Base-by-base conservation (phyloP, 2,329 filamentous ascomycete species). In the Exophiala aquamarina region DNA sequence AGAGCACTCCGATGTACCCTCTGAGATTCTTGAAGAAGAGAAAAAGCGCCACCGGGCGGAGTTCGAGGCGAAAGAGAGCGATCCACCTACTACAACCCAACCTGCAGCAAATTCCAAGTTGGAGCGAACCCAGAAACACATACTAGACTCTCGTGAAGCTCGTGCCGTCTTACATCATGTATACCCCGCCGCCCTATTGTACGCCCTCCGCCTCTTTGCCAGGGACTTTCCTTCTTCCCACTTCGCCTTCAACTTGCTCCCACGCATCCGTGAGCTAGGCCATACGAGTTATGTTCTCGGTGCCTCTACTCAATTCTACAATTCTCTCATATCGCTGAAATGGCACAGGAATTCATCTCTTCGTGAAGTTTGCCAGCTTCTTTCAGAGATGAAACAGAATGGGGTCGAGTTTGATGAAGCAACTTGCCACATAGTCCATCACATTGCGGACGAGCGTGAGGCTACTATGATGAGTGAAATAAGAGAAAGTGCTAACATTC, bases 331-430 rank as follows among this genome's bases (percentile, higher is more conserved):
- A 21, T 60, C 62, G 31, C 67, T 70, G 48, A 61, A 66, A 47
- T 74, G 72, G 71, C 58, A 61, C 31, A 64, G 66, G 4, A 68
- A 67, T 41, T 65, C 64, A 5, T 67, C 73, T 35, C 56, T 75
- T 2, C 62, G 64, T 4, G 64, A 61, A 13, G 64, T 75, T 21
- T 58, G 70, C 3, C 57, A 61, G 2, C 59, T 73, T 8, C 57
- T 73, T 8, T 57, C 58, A 18, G 70, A 75, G 37, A 75, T 75
- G 71, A 63, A 71, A 39, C 57, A 65, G n/a, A 64, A 61, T 4
- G 71, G 70, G 3, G 57, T 72, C 37, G 63, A 67, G 31, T 62
- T 66, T 6, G 62, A 69, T 44, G 29, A 49, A 4, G 60, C 62
- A 18, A 72, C 70, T 32, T 52, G 61, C n/a, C 36, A 43, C 9